Conservation (phyloP, 1,284 basidiomycete genomes). For the Ustilago crameri region DNA sequence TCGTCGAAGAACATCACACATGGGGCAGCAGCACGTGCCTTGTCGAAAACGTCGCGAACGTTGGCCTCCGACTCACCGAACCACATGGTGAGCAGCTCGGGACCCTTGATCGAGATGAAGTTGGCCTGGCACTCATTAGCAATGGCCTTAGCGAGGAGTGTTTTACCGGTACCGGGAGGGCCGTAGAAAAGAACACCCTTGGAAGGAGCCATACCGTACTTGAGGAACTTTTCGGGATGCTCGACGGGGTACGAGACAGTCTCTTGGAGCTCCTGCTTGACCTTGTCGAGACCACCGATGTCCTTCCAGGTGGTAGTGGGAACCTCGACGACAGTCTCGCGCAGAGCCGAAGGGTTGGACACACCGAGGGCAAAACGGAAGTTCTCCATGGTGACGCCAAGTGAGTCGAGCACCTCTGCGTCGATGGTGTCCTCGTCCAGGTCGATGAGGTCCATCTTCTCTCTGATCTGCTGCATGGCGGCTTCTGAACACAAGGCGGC, state of each 20-base stretch:
- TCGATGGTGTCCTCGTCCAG: slow-evolving; percentile 85
- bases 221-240: slow-evolving; percentile 99
- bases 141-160: slow-evolving; percentile 92
- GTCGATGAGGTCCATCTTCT: slow-evolving; percentile 97
- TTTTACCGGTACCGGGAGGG: slow-evolving; percentile 96
- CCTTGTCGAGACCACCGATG: slow-evolving; percentile 98
- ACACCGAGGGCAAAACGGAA: slow-evolving; percentile 95
- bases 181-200: slow-evolving; percentile 99
- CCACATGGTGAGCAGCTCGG: slow-evolving; percentile 97
- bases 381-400: slow-evolving; percentile 97
- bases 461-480: slow-evolving; percentile 97
- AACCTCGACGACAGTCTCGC: slow-evolving; percentile 95
- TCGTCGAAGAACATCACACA: slow-evolving; percentile 99
- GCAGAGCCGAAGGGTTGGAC: slow-evolving; percentile 94
- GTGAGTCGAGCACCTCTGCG: slow-evolving; percentile 92
- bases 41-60: slow-evolving; percentile 99
- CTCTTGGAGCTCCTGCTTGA: slow-evolving; percentile 98
- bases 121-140: slow-evolving; percentile 99
- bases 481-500: slow-evolving; percentile 96
- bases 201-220: slow-evolving; percentile 98
- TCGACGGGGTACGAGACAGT: slow-evolving; percentile 99
- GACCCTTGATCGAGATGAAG: slow-evolving; percentile 95
- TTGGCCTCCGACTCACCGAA: slow-evolving; percentile 99
- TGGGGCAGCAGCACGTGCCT: slow-evolving; percentile 96
- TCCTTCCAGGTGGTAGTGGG: slow-evolving; percentile 98